Conservation (phyloP, 2,329 filamentous ascomycete species). For the Ambrosiella xylebori region DNA sequence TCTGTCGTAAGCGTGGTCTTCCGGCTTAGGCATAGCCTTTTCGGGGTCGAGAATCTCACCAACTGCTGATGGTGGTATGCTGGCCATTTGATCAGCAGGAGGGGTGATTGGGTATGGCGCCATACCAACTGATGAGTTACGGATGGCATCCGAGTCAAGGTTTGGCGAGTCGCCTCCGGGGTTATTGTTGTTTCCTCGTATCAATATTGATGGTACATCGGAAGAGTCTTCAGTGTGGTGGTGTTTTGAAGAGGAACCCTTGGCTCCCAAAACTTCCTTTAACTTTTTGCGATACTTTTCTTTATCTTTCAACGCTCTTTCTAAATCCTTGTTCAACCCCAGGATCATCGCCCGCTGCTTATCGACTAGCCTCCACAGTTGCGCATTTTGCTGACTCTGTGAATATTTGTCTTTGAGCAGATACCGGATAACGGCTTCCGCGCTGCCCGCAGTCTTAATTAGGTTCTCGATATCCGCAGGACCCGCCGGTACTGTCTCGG, state of each 20-base stretch:
- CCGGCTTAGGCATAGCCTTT: slow-evolving; percentile 41
- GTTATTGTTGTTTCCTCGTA: neutral
- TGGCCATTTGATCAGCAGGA: slow-evolving; percentile 31
- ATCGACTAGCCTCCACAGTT: slow-evolving; percentile 89
- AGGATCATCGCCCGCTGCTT: slow-evolving; percentile 91
- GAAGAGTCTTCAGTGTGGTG: slow-evolving; percentile 3
- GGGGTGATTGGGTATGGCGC: slow-evolving; percentile 50
- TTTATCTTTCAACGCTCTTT: slow-evolving; percentile 81
- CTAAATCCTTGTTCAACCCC: slow-evolving; percentile 85
- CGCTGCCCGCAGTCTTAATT: slow-evolving; percentile 69
- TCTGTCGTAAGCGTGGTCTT: slow-evolving; percentile 40
- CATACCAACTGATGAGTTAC: slow-evolving; percentile 39
- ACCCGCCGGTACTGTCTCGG: slow-evolving; percentile 40
- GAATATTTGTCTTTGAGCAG: slow-evolving; percentile 83
- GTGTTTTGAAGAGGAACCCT: slow-evolving; percentile 14
- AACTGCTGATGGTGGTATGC: slow-evolving; percentile 27
- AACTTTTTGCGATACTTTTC: slow-evolving; percentile 82
- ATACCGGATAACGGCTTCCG: slow-evolving; percentile 76
- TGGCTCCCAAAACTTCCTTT: slow-evolving; percentile 45
- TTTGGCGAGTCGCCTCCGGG: slow-evolving; percentile 28
- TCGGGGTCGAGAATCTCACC: slow-evolving; percentile 36
- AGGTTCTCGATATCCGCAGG: slow-evolving; percentile 62
- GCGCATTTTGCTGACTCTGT: slow-evolving; percentile 72
- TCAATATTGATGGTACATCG: slow-evolving; percentile 4
- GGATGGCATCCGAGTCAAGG: slow-evolving; percentile 30